Percentiles rank a stretch among this genome's conserved stretches.
Evolutionary conservation across 345 rosid genomes (phyloP).

Genomic region (Acer yangbiense): DNA sequence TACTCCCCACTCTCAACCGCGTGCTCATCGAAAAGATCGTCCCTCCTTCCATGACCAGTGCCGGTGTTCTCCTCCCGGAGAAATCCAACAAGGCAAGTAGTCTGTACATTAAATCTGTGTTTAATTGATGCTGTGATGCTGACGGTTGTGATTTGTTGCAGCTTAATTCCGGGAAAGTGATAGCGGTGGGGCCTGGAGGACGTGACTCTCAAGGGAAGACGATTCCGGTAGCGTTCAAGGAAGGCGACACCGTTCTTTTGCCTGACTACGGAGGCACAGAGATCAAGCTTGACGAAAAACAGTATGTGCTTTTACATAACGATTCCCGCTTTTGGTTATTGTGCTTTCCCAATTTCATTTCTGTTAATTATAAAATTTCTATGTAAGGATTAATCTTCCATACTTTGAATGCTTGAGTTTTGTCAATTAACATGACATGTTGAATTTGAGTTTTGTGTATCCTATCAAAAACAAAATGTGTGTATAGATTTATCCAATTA

Average conservation of each 20-base stretch:
- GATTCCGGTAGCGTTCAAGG: conserved; percentile 68
- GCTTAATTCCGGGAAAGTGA: conserved; percentile 81
- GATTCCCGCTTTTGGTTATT: no score
- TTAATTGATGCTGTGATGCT: not conserved
- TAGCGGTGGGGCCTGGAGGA: conserved; percentile 77
- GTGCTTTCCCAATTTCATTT: no score
- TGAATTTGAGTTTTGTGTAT: no score
- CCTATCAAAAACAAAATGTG: no score
- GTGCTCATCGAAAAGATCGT: conserved; percentile 72
- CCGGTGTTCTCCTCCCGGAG: conserved; percentile 85
- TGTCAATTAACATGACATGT: no score
- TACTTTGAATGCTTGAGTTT: no score
- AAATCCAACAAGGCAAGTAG: conserved; percentile 54
- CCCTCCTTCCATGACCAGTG: conserved; percentile 78
- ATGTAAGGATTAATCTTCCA: no score
- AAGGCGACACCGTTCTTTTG: conserved; percentile 87
- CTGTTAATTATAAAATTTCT: no score
- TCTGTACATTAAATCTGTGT: no score
- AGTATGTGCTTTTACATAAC: conserved; percentile 37
- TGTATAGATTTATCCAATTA: no score
- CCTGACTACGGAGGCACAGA: conserved; percentile 81
- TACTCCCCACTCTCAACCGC: conserved; percentile 73
- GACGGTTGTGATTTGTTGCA: conserved; percentile 28
- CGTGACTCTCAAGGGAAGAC: conserved; percentile 59
- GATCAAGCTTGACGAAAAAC: conserved; percentile 81